Percentiles rank a stretch among this genome's conserved stretches.
Conservation (phyloP, 1,284 basidiomycete genomes). For the Cutaneotrichosporon cavernicola region DNA sequence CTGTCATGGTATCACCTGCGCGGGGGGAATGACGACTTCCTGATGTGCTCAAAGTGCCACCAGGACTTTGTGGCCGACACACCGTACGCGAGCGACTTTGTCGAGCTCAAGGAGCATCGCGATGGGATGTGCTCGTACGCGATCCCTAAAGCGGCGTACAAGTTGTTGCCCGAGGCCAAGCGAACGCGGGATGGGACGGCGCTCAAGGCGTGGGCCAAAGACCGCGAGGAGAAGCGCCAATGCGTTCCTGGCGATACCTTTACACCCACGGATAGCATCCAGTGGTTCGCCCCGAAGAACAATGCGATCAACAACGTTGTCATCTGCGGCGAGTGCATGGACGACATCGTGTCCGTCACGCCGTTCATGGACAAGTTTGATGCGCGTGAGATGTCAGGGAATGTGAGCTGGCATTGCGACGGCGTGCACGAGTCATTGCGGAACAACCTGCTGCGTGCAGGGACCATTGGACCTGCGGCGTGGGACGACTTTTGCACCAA, state of each 20-base stretch:
- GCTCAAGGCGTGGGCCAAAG: background rate
- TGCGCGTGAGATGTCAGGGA: background rate
- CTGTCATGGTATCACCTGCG: conserved; percentile 7
- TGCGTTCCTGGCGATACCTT: background rate
- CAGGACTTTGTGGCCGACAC: conserved; percentile 3
- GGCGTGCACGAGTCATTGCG: background rate
- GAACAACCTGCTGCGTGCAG: conserved; percentile 2
- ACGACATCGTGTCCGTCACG: conserved; percentile 5
- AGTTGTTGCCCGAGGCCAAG: conserved; percentile 3
- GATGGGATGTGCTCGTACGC: conserved; percentile 7
- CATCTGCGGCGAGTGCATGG: conserved; percentile 9
- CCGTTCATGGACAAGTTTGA: conserved; percentile 3
- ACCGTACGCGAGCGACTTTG: background rate
- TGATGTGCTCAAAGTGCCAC: conserved; percentile 9
- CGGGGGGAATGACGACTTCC: background rate
- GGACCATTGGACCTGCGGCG: background rate
- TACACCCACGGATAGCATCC: background rate
- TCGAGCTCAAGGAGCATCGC: conserved; percentile 1
- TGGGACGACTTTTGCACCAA: conserved; percentile 1
- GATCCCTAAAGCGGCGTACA: background rate
- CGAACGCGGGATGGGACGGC: background rate
- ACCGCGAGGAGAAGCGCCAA: background rate
- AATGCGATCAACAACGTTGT: background rate
- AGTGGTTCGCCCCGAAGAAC: background rate
- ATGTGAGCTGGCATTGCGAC: background rate